Base-by-base conservation (phyloP, 1,284 basidiomycete genomes). In the Chiua sp. region DNA sequence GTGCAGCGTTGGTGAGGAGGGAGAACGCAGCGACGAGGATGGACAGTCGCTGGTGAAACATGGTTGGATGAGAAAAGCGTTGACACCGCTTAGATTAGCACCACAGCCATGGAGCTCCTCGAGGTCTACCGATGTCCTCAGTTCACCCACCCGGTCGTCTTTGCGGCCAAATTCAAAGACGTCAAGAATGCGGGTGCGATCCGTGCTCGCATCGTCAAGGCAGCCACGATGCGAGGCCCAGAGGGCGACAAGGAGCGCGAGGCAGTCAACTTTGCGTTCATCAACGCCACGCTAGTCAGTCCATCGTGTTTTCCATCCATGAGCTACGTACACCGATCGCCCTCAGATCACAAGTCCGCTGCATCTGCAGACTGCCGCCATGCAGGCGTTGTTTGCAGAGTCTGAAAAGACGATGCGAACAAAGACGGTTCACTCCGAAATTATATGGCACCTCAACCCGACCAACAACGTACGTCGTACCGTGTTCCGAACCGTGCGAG, bases 181-280 rank as follows among this genome's bases (percentile, higher is more conserved):
- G 87, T 97, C 42, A 72, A 73, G 26, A 93, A 95, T 69, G 82
- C 89, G 0, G 76, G 80, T 0, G 76, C 78, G 0, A 78, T 97
- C 22, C 80, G 88, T 32, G 73, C 79, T 47, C 82, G 90, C 4
- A 88, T 97, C 51, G 80, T 96, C 57, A 78, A 79, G 15, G 93
- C 93, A 0, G 82, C 90, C 5, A 82, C 80, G 3, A 75, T 84
- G 55, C 70, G 79, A 15, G 88, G 89, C 0, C 72, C 74, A 2
- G 82, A 84, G 32, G 93, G 92, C 20, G 85, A 92, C n/a, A 66
- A 66, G 4, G 88, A 92, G 65, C 82, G 92, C 52, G 85, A 86
- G 28, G 82, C 83, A 18, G 81, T 97, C 63, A 93, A 96, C 71
- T 97, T 92, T 77, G 92, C 92, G 0, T 98, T 97, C 75, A 80